These are phyloP conservation scores for Novymonas esmeraldas DNA, from an alignment of 208 protist genomes.

Conservation along the genomic window DNA sequence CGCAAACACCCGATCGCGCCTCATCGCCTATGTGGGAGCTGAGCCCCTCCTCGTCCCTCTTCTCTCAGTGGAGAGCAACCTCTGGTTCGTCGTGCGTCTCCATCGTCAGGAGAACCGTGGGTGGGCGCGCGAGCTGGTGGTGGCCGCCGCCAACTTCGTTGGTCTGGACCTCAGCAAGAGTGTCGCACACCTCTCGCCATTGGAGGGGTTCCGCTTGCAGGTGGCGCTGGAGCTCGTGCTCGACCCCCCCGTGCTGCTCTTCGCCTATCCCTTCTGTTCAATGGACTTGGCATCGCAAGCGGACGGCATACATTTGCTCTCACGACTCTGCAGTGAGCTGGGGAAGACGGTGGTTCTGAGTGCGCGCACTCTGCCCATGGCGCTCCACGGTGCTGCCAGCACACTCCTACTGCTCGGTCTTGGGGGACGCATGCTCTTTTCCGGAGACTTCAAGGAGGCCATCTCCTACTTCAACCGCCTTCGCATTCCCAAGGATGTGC, in stretches of 20 bases:
- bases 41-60: slow-evolving; percentile 40
- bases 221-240: slow-evolving; percentile 66
- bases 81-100: slow-evolving; percentile 60
- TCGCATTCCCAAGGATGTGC: slow-evolving; percentile 27
- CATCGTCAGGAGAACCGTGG: slow-evolving; percentile 35
- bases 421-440: slow-evolving; percentile 49
- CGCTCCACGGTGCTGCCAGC: slow-evolving; percentile 39
- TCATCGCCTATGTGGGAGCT: slow-evolving; percentile 20
- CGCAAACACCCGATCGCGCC: slow-evolving; percentile 6
- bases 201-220: slow-evolving; percentile 52
- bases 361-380: slow-evolving; percentile 35
- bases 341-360: slow-evolving; percentile 66
- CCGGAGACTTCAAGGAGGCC: slow-evolving; percentile 33
- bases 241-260: slow-evolving; percentile 54
- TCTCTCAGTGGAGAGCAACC: slow-evolving; percentile 54
- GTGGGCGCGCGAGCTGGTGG: slow-evolving; percentile 43
- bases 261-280: slow-evolving; percentile 42
- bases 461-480: slow-evolving; percentile 57
- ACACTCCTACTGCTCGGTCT: slow-evolving; percentile 52
- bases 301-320: slow-evolving; percentile 36
- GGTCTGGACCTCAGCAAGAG: slow-evolving; percentile 34
- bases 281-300: slow-evolving; percentile 29
- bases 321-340: slow-evolving; percentile 33
- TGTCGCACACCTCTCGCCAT: slow-evolving; percentile 33
- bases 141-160: slow-evolving; percentile 37